Evolutionary conservation across 75 land plant genomes (phyloP).

Genomic region (Cunninghamia lanceolata): DNA sequence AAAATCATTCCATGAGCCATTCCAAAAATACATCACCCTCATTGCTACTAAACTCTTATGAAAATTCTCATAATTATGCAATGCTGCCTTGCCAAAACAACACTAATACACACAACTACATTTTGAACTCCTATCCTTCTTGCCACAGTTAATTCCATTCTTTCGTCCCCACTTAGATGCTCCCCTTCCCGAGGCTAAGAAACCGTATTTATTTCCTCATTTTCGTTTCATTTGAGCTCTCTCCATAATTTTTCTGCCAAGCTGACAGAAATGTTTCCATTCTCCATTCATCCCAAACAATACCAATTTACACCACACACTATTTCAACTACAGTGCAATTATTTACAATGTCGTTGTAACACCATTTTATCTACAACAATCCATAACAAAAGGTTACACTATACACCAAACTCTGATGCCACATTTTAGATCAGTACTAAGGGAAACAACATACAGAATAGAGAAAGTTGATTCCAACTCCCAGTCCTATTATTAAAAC

Average conservation of each 20-base stretch:
- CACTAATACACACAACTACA: not conserved
- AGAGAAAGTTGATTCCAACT: not conserved
- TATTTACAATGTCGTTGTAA: not conserved
- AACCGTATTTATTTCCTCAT: not conserved
- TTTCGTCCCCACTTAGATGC: not conserved
- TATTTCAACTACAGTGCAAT: not conserved
- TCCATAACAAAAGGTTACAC: not conserved
- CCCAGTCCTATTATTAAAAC: not conserved
- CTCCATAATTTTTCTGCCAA: not conserved
- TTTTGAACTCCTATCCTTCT: not conserved
- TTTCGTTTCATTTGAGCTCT: slow-evolving; percentile 10
- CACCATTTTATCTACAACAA: not conserved
- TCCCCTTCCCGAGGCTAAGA: not conserved
- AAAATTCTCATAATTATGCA: slow-evolving; percentile 22
- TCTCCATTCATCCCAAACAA: not conserved
- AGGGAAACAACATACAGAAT: not conserved
- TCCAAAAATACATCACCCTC: slow-evolving; percentile 30
- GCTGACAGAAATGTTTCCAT: not conserved
- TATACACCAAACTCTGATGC: not conserved
- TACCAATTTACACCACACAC: not conserved
- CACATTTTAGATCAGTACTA: not conserved
- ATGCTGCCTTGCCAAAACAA: not conserved
- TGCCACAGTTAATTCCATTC: not conserved
- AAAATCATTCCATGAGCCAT: slow-evolving; percentile 45
- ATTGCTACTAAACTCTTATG: slow-evolving; percentile 17